Base-by-base conservation (phyloP, 1,284 basidiomycete species). In the Moniliophthora roreri region DNA sequence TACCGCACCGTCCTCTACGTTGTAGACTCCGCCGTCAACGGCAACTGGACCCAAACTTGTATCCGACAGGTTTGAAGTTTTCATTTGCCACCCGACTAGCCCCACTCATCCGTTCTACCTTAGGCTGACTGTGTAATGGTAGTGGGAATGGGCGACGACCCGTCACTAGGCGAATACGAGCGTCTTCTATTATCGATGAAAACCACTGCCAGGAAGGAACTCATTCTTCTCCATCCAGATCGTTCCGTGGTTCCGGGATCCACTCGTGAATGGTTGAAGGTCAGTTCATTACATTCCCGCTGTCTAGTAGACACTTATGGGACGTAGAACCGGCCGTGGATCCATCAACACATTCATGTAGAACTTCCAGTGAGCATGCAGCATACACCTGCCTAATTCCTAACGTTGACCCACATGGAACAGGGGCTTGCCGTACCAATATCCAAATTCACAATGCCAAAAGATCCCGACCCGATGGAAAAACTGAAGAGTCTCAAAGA, bases 31-130 rank as follows among this genome's bases (percentile, higher is more conserved):
- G 86, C 93, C 0, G 93, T 95, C 20, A 90, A 85, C 51, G 94
- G 91, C 57, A 88, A 92, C 18, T 98, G 95, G 95, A 97, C 95
- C n/a, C 87, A 95, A 70, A 98, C 94, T 0, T 97, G 94, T 65
- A 95, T 98, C 58, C 83, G 93, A 23, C 94, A 96, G 77, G 89
- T 90, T 4, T 45, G 51, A 8, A 26, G 15, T 48, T 48, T 5
- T 39, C 23, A 48, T 24, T 18, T 7, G 51, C 15, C 18, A 15
- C 41, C 4, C n/a, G n/a, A n/a, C n/a, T n/a, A n/a, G 8, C 35
- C 34, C 37, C 44, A 36, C 44, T n/a, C 36, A 42, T 18, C 52
- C 18, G 16, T 26, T n/a, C 47, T 21, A 16, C 39, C 35, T 45
- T 66, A 95, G 84, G 97, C 97, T 11, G 96, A 99, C 72, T 95